Percentiles rank a stretch among this genome's conserved stretches.
Evolutionary conservation across 225 moss, liverwort and hornwort species (phyloP).

Genomic region (Pseudisothecium myosuroides): DNA sequence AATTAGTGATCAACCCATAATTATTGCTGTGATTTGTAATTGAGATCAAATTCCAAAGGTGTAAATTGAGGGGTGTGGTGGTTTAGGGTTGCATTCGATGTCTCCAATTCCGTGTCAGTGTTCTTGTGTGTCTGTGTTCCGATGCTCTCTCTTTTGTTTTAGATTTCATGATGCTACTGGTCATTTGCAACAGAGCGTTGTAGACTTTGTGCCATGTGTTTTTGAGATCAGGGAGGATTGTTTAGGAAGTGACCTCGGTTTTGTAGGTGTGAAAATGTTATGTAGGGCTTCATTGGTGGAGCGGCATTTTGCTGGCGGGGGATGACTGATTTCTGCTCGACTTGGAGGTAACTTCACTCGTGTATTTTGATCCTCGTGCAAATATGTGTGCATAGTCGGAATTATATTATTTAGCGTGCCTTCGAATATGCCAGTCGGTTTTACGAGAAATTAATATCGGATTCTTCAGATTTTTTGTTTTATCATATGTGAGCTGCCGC

Average conservation of each 20-base stretch:
- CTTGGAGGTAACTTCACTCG: not conserved
- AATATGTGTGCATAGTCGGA: not conserved
- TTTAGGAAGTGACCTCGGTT: not conserved
- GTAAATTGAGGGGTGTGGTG: not conserved
- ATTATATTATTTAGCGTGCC: not conserved
- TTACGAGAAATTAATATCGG: not conserved
- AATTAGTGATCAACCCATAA: not conserved
- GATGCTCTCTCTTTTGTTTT: not conserved
- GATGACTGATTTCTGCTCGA: not conserved
- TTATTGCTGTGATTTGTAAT: not conserved
- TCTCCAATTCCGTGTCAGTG: not conserved
- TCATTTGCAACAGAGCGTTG: not conserved
- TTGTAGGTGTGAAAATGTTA: conserved; percentile 1
- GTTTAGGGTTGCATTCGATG: not conserved
- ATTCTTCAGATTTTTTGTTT: not conserved
- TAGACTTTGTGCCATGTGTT: not conserved
- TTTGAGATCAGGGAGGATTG: not conserved
- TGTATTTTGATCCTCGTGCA: not conserved
- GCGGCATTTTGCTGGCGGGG: not conserved
- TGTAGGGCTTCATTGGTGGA: not conserved
- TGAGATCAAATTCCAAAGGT: not conserved
- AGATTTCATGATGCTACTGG: not conserved
- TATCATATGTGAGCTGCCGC: not conserved
- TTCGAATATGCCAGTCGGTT: not conserved
- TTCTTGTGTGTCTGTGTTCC: not conserved